Evolutionary conservation across 495 filamentous ascomycete species (phyloP).

Genomic region (Penicillium cataractarum): DNA sequence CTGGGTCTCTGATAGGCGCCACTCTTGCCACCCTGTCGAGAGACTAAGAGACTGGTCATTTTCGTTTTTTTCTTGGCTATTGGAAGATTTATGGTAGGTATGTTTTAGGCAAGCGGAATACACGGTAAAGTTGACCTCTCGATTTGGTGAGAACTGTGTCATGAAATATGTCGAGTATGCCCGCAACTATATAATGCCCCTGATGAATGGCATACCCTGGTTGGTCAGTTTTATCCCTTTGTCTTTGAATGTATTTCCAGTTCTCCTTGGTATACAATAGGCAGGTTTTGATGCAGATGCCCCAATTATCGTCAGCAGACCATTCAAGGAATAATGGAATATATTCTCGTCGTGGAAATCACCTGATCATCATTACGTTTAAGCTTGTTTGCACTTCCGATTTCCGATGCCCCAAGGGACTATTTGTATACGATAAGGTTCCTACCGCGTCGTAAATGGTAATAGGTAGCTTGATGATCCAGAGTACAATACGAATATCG

Average conservation of each 20-base stretch:
- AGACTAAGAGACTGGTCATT: background rate
- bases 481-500: too few species aligned
- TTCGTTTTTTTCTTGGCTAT: background rate
- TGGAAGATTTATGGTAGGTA: background rate
- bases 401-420: too few species aligned
- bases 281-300: background rate
- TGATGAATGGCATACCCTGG: background rate
- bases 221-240: background rate
- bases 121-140: too few species aligned
- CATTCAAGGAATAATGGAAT: background rate
- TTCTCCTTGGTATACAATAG: background rate
- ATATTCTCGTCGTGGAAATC: background rate
- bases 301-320: too few species aligned
- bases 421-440: too few species aligned
- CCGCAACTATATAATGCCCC: background rate
- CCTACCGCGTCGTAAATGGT: too few species aligned
- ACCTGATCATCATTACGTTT: slow-evolving; percentile 7
- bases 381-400: slow-evolving; percentile 2
- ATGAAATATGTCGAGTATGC: background rate
- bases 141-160: background rate
- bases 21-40: slow-evolving; percentile 7
- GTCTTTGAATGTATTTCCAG: background rate
- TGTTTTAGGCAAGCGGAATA: too few species aligned
- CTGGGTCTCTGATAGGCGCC: slow-evolving; percentile 17
- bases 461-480: too few species aligned